phyloP scores from a whole-genome alignment of 495 filamentous ascomycete species.

The Emericellopsis terricola region DNA sequence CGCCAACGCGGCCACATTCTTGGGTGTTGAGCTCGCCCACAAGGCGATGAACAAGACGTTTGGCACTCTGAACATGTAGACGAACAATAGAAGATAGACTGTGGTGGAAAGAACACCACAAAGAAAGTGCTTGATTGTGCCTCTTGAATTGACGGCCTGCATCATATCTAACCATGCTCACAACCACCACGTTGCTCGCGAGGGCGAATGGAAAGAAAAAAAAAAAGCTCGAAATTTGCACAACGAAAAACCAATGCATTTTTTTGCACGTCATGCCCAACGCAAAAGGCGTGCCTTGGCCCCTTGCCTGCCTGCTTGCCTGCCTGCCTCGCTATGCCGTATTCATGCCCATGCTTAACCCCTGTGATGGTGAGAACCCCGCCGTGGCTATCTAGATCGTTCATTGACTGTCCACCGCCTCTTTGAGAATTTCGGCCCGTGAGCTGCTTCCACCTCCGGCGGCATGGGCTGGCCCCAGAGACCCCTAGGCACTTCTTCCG shows the following conservation, averaged over 20 bases:
- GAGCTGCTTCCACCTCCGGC: conserved; percentile 15
- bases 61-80: conserved; percentile 6
- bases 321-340: no score
- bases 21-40: conserved; percentile 68
- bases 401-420: conserved; percentile 29
- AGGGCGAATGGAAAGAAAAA: no score
- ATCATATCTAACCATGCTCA: no score
- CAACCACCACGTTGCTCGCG: no score
- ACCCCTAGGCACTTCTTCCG: conserved; percentile 7
- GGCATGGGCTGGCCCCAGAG: conserved; percentile 19
- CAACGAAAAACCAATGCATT: no score
- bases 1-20: conserved; percentile 62
- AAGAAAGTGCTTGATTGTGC: neutral
- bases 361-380: no score
- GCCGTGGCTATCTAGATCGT: conserved; percentile 8
- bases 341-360: no score
- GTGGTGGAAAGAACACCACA: neutral
- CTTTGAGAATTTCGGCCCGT: conserved; percentile 20
- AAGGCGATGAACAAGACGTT: conserved; percentile 67
- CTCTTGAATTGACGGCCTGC: no score
- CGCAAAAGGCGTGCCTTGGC: no score
- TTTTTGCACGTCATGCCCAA: no score
- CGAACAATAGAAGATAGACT: neutral
- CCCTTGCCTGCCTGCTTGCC: no score
- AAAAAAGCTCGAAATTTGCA: no score